phyloP scores from a whole-genome alignment of 1,284 basidiomycete species.

The Neolentinus lepideus region DNA sequence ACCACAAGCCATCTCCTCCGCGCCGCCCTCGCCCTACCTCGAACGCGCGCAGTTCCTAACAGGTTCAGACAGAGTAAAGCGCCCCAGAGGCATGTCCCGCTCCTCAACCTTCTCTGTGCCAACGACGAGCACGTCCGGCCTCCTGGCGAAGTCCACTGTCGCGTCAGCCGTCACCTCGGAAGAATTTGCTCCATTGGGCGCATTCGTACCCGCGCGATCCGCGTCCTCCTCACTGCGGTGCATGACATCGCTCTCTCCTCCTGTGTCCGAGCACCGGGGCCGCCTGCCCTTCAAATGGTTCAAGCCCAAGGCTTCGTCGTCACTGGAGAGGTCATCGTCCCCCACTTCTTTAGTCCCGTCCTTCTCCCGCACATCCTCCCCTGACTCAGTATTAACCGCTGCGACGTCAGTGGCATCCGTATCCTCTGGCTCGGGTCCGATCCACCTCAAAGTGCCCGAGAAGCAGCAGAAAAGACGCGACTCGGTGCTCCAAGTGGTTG shows the following conservation, averaged over 20 bases:
- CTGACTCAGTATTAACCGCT: slow-evolving; percentile 10
- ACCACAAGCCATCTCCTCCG: neutral
- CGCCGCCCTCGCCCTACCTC: neutral
- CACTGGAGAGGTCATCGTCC: slow-evolving; percentile 9
- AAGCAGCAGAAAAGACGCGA: slow-evolving; percentile 8
- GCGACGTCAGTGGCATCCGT: slow-evolving; percentile 15
- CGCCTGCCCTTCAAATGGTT: neutral
- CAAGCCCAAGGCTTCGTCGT: neutral
- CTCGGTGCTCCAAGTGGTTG: neutral
- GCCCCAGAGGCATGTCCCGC: slow-evolving; percentile 17
- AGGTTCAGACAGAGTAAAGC: neutral
- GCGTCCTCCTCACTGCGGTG: slow-evolving; percentile 18
- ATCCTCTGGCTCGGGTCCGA: slow-evolving; percentile 5
- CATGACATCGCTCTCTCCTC: neutral
- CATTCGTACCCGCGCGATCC: slow-evolving; percentile 36
- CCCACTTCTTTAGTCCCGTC: slow-evolving; percentile 3
- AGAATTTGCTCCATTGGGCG: slow-evolving; percentile 32
- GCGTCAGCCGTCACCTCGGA: slow-evolving; percentile 21
- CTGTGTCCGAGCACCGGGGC: neutral
- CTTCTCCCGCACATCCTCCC: slow-evolving; percentile 7
- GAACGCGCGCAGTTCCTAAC: neutral
- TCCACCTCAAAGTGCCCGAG: slow-evolving; percentile 12
- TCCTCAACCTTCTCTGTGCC: slow-evolving; percentile 20
- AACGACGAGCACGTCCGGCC: slow-evolving; percentile 22
- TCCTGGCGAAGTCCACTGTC: slow-evolving; percentile 21